Conservation (phyloP, 148 eudicot species). For the Rhododendron vialii region DNA sequence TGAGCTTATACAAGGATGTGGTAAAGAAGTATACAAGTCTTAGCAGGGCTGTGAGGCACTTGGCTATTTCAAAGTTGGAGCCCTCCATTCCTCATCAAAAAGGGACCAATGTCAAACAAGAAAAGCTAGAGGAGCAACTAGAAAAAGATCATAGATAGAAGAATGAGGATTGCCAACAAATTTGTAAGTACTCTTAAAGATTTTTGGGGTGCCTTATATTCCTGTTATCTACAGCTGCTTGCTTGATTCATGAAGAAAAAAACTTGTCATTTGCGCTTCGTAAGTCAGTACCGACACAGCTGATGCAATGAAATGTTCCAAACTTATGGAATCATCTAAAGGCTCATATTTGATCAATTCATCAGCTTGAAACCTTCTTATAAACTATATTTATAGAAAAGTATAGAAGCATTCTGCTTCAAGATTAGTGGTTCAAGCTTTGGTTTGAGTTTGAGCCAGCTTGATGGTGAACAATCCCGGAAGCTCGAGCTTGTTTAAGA, state of each 20-base stretch:
- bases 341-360: not conserved
- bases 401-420: not conserved
- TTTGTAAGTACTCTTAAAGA: constrained; percentile 9
- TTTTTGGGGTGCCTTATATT: not conserved
- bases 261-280: not conserved
- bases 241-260: not conserved
- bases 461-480: not conserved
- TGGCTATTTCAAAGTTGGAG: constrained; percentile 9
- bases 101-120: constrained; percentile 4
- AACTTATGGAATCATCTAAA: not conserved
- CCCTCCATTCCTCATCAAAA: not conserved
- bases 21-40: constrained; percentile 21
- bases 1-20: constrained; percentile 23
- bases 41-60: constrained; percentile 14
- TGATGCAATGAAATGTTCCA: not conserved
- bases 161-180: constrained; percentile 12
- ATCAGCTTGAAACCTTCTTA: not conserved
- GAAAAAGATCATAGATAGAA: not conserved
- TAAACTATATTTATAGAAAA: not conserved
- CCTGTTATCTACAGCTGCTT: not conserved
- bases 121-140: constrained; percentile 4
- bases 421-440: not conserved
- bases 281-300: not conserved
- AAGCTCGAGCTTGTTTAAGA: not conserved
- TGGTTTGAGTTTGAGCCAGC: not conserved